Evolutionary conservation across 2,329 filamentous ascomycete genomes (phyloP), one percentile per base, ranked within the genome.

Genomic region (Canariomyces notabilis): DNA sequence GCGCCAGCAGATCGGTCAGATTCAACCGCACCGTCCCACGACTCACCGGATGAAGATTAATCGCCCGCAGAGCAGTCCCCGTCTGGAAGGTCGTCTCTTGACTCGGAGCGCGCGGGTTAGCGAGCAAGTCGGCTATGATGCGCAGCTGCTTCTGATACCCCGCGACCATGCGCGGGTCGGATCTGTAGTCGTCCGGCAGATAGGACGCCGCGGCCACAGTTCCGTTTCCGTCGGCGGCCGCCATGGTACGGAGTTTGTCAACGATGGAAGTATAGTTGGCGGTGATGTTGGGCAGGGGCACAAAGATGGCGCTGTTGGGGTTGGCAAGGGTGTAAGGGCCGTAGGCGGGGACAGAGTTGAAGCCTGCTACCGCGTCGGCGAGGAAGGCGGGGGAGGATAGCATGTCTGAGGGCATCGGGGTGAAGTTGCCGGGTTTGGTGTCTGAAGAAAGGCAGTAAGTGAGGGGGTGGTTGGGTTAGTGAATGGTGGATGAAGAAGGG

Each of bases 101-200:
- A 14, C 20, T 39, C 7, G 52, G 44, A 4, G 44, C 34, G 3
- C 34, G 23, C 2, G 39, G 20, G 34, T 50, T 33, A 1, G 38
- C 70, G 48, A 73, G 72, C 14, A 75, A 63, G 26, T 59, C 60
- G 42, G 70, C 73, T 53, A 75, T 67, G 50, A 69, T 67, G 4
- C 57, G 46, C 4, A 71, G 67, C 2, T 75, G 65, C 4, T 15
- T 29, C 26, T 29, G 9, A 12, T 29, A 29, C 4, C 26, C 26
- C 26, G 3, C 9, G 26, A 29, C 14, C 26, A 29, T n/a, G n/a
- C n/a, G n/a, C n/a, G 26, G 26, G 4, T 29, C 26, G 26, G 26
- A 4, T 29, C 7, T 4, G 26, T 29, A 29, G 26, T 29, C n/a
- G n/a, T n/a, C n/a, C n/a, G n/a, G n/a, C n/a, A n/a, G n/a, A n/a